Evolutionary conservation across 805 yeast genomes (phyloP), one percentile per base, ranked within the genome.

Genomic region (Wickerhamiella alocasiicola): DNA sequence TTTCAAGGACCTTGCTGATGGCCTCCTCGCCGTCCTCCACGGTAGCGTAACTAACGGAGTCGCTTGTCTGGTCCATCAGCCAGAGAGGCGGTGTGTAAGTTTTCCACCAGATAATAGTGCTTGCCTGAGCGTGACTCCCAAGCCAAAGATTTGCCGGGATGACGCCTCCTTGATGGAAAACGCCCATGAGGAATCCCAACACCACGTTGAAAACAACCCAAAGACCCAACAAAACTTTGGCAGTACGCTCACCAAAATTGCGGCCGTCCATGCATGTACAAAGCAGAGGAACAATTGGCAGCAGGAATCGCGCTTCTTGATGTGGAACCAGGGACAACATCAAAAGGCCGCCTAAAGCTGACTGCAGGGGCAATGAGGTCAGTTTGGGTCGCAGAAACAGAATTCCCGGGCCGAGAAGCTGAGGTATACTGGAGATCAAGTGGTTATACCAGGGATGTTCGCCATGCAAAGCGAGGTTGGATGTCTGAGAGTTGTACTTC

Each of bases 31-130:
- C 37, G 9, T 25, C 42, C 4, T 19, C 19, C 3, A 53, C 56
- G 34, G 54, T 53, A 7, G 47, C 39, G 34, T 51, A 46, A 9
- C 43, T 42, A 1, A 59, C 56, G 1, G 53, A 45, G 9, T 45
- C 50, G 11, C 44, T 35, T 6, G 50, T 54, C 18, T 49, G 46
- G 5, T 66, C 69, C 50, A 79, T 61, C 43, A 88, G 56, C 94
- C 95, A 91, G 4, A 83, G 71, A 3, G 98, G 97, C 0, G 97
- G 96, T 3, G 83, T 72, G 51, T 88, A 91, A 0, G 95, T 84
- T 56, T 84, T 76, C 97, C 97, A 88, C 84, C 94, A 88, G 4
- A 88, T 53, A 0, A 73, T 62, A 0, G 67, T 59, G 3, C 56
- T 41, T 2, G 60, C 55, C 3, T 41, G 46, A 2, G 50, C 44